Conservation (phyloP, 441 rosid genomes). For the Daphne laureola region DNA sequence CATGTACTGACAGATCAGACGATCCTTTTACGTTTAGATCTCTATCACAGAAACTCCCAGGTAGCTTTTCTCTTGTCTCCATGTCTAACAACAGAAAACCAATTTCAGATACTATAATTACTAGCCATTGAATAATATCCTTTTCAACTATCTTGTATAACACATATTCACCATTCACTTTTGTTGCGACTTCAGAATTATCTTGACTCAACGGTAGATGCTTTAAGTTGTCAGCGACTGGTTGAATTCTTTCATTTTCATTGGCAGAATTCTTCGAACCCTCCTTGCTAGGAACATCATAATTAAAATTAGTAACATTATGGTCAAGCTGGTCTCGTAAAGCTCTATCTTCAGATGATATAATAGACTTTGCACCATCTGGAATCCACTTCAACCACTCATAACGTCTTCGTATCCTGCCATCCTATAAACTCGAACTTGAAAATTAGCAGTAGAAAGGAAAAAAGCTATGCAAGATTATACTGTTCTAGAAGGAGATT, state of each 20-base stretch:
- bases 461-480: slow-evolving; percentile 6
- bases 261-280: slow-evolving; percentile 14
- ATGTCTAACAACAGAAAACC: slow-evolving; percentile 20
- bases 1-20: slow-evolving; percentile 20
- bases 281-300: slow-evolving; percentile 22
- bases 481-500: too few species aligned
- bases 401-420: slow-evolving; percentile 60
- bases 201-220: slow-evolving; percentile 17
- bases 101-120: slow-evolving; percentile 12
- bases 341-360: slow-evolving; percentile 24
- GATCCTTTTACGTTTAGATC: slow-evolving; percentile 20
- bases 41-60: slow-evolving; percentile 21
- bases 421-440: slow-evolving; percentile 44
- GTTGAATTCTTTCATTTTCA: slow-evolving; percentile 18
- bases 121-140: background rate
- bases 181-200: slow-evolving; percentile 24
- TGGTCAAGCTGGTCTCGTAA: slow-evolving; percentile 30
- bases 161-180: slow-evolving; percentile 14
- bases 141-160: slow-evolving; percentile 18
- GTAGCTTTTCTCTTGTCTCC: slow-evolving; percentile 19
- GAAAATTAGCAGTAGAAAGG: slow-evolving; percentile 13
- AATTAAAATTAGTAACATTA: slow-evolving; percentile 19
- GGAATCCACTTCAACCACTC: slow-evolving; percentile 80
- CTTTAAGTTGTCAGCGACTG: slow-evolving; percentile 15
- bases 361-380: slow-evolving; percentile 17